Percentiles rank a stretch among this genome's conserved stretches.
These are phyloP conservation scores for Phytopythium montanum DNA, from an alignment of 352 stramenopile genomes.

Conservation along the genomic window DNA sequence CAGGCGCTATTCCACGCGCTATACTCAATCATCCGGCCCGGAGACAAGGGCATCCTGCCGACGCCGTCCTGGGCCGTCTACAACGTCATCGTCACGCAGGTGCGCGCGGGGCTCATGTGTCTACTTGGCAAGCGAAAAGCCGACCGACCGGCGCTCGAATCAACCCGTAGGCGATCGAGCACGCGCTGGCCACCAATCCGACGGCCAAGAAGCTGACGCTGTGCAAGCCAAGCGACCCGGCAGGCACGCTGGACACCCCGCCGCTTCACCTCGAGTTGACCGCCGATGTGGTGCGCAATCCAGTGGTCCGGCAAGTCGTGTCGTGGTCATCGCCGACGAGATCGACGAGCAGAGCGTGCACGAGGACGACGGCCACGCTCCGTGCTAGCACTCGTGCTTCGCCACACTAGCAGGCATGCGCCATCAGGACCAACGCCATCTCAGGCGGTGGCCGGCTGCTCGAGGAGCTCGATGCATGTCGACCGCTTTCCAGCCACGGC, in stretches of 20 bases:
- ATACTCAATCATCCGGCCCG: conserved; percentile 81
- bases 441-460: too few species aligned
- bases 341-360: conserved; percentile 97
- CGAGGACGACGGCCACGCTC: conserved; percentile 53
- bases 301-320: conserved; percentile 63
- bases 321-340: conserved; percentile 92
- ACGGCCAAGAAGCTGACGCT: conserved; percentile 90
- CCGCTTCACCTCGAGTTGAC: conserved; percentile 46
- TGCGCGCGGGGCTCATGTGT: conserved; percentile 83
- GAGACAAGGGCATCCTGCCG: conserved; percentile 95
- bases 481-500: too few species aligned
- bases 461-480: too few species aligned
- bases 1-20: conserved; percentile 93
- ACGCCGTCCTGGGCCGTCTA: conserved; percentile 97
- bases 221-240: conserved; percentile 39
- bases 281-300: conserved; percentile 47
- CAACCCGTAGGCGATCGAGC: conserved; percentile 73
- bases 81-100: conserved; percentile 92
- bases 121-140: conserved; percentile 88
- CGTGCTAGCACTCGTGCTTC: conserved; percentile 61
- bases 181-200: conserved; percentile 59
- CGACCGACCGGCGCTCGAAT: conserved; percentile 93
- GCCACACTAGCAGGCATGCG: conserved; percentile 80
- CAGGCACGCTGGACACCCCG: conserved; percentile 80
- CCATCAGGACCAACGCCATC: too few species aligned